Base-by-base conservation (phyloP, 345 rosid genomes). In the Clausena lansium region DNA sequence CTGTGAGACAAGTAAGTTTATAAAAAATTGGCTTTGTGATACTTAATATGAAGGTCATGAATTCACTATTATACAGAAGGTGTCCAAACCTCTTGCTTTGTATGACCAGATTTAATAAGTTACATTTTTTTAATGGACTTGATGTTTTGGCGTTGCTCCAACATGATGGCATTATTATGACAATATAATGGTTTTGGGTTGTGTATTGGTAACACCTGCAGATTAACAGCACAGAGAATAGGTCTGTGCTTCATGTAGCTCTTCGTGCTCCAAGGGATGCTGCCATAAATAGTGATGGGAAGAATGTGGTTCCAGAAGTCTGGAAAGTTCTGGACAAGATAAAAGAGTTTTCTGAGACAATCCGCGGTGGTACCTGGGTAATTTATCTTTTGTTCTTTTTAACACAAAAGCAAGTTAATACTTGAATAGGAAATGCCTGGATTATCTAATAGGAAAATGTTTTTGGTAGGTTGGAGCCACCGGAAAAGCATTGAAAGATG, bases 311-410 rank as follows among this genome's bases (percentile, higher is more conserved):
- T 67, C 94, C 97, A 2, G 93, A 88, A 79, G 98, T 96, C 64
- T 94, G 99, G 99, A 87, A 83, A 52, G 98, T 96, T 83, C 77
- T 96, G 69, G 94, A 96, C 80, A 92, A 96, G 87, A 92, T 96
- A 86, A 83, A 86, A 82, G 90, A 86, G 30, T 96, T 96, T 82
- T 94, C 98, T 15, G 98, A 96, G 83, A 87, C 85, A 78, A 83
- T 94, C 71, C 97, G 93, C 82, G 89, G 85, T 89, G 98, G 97
- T 81, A 86, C 94, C 55, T 94, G 98, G 99, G 99, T 96, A 94
- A 85, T 76, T 33, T 65, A 10, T 50, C 25, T 57, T 57, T 7
- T 20, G 1, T 33, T 35, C 62, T 67, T 67, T 75, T 41, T 55
- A 15, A 57, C 76, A 36, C 36, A 27, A 30, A 35, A 62, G 72